phyloP scores from a whole-genome alignment of 768 basidiomycete genomes.

The Lentinula edodes region DNA sequence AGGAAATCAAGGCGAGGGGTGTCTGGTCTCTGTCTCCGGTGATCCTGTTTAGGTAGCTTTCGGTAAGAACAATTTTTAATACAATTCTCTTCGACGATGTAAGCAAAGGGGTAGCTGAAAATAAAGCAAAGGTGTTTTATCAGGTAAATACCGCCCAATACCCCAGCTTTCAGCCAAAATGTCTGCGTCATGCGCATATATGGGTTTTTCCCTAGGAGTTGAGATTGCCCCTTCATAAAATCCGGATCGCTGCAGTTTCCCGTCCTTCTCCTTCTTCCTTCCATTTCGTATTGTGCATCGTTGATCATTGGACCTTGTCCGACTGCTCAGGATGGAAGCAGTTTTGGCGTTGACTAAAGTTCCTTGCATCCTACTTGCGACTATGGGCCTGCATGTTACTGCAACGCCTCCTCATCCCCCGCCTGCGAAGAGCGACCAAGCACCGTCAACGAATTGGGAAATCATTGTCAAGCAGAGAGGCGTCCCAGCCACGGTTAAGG shows the following conservation, averaged over 20 bases:
- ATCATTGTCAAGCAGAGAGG: conserved; percentile 27
- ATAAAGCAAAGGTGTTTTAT: background rate
- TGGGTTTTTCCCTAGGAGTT: background rate
- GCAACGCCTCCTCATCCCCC: conserved; percentile 43
- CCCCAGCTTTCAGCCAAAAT: background rate
- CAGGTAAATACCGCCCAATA: background rate
- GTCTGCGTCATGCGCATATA: background rate
- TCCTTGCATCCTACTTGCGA: conserved; percentile 37
- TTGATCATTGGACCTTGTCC: background rate
- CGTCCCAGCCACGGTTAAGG: conserved; percentile 29
- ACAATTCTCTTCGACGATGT: background rate
- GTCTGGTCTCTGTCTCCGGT: background rate
- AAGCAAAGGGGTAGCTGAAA: background rate
- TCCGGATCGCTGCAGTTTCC: background rate
- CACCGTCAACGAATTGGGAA: conserved; percentile 30
- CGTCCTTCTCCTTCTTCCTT: background rate
- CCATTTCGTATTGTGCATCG: no score
- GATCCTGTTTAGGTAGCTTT: background rate
- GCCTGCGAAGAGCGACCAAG: conserved; percentile 25
- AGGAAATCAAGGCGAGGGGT: background rate
- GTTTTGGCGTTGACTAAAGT: conserved; percentile 29
- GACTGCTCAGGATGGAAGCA: background rate
- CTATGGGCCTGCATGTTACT: conserved; percentile 37
- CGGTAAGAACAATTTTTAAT: background rate
- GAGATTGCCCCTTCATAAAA: background rate